These are phyloP conservation scores for Mycena olivaceomarginata DNA, from an alignment of 768 basidiomycete genomes.

Conservation along the genomic window DNA sequence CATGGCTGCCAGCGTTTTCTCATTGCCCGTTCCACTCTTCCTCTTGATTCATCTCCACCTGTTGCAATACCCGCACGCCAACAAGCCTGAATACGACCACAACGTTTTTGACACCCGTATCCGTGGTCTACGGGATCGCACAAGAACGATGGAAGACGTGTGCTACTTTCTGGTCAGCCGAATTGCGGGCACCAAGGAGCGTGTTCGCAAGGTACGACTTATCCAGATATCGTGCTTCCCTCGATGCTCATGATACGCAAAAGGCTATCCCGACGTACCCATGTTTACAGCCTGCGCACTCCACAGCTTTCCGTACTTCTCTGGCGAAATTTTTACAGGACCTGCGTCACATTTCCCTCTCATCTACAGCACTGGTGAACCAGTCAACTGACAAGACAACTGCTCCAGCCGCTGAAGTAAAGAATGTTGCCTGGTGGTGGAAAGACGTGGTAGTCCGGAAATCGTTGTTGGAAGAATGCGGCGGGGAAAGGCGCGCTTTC, in stretches of 20 bases:
- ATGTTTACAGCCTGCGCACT: slow-evolving; percentile 71
- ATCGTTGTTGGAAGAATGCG: slow-evolving; percentile 73
- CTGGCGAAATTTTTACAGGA: slow-evolving; percentile 71
- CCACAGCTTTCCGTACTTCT: slow-evolving; percentile 69
- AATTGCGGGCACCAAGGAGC: slow-evolving; percentile 57
- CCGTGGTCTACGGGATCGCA: slow-evolving; percentile 71
- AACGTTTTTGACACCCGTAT: slow-evolving; percentile 65
- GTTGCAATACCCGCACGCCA: slow-evolving; percentile 67
- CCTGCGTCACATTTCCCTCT: slow-evolving; percentile 63
- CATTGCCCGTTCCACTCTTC: slow-evolving; percentile 65
- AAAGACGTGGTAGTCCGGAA: slow-evolving; percentile 73
- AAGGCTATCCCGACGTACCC: slow-evolving; percentile 72
- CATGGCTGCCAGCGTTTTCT: slow-evolving; percentile 48
- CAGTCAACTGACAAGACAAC: slow-evolving; percentile 44
- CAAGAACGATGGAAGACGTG: slow-evolving; percentile 71
- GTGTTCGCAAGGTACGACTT: slow-evolving; percentile 52
- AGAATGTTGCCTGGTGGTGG: slow-evolving; percentile 68
- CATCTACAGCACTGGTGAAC: slow-evolving; percentile 47
- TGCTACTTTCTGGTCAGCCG: slow-evolving; percentile 68
- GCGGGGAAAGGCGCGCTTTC: slow-evolving; percentile 65
- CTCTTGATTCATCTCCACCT: slow-evolving; percentile 74
- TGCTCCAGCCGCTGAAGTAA: slow-evolving; percentile 14
- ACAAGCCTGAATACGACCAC: slow-evolving; percentile 70
- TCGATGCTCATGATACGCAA: neutral
- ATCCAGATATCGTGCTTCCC: neutral